Evolutionary conservation across 441 rosid species (phyloP), one percentile per base, ranked within the genome.

Genomic region (Croton setiger): DNA sequence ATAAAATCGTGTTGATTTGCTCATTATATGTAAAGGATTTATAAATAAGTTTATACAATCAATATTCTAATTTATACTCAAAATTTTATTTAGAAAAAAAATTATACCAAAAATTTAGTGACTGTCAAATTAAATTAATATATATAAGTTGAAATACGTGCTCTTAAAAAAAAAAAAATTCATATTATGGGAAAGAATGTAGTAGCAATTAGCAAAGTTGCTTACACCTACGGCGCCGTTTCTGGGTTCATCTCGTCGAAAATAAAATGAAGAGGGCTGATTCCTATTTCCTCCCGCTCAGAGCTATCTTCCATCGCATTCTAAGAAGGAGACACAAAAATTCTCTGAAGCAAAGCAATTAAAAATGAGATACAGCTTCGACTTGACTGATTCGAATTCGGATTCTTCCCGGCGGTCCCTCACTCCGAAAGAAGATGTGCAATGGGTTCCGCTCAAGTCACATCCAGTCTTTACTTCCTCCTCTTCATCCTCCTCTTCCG

Each of bases 381-480:
- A 87, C 11, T 60, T 78, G 4, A 37, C 76, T 14, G 87, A 82
- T 52, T 64, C 78, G 57, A 11, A 63, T 66, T 37, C 15, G 39
- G 86, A 78, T 27, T 72, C 86, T 45, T 64, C 72, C 18, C 39
- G 54, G 12, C 71, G 69, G 51, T 76, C 91, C 72, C 79, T 73
- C 49, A 79, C 88, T 70, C 81, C 90, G 0, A 85, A 80, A 72
- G 93, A 82, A 61, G 77, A 81, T 27, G 67, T 79, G 66, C 83
- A 77, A 61, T 95, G 98, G 98, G 72, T 86, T 14, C 87, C 92
- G 35, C 97, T 95, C 74, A 85, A 85, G 61, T 77, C 36, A 59
- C 96, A 95, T 75, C 96, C 92, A 13, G 74, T 85, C 11, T 92
- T 95, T 82, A 49, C 87, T 18, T 62, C 84, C 75, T 51, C 80